Evolutionary conservation across 1,139 yeast species (phyloP), one percentile per base, ranked within the genome.

Genomic region (Candida anutae): DNA sequence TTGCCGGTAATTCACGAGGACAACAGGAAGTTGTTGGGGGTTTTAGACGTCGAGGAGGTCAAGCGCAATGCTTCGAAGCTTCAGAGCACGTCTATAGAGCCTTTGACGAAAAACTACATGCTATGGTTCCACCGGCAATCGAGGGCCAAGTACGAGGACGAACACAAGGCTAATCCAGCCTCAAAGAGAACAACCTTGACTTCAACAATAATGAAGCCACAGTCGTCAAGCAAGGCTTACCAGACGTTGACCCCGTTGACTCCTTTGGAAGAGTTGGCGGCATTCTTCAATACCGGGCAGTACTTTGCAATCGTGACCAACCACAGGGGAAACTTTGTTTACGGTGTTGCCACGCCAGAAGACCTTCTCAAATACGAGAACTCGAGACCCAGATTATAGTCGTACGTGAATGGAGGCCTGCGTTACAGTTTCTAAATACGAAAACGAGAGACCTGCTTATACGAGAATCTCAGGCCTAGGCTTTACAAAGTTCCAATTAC

Each of bases 301-400:
- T 72, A 64, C 40, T 74, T 74, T 47, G 80, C 81, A 4, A 73
- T 74, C 15, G 47, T 75, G 26, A 74, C 81, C 21, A 76, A 74
- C 37, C 67, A 54, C 17, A 62, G 62, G 26, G 70, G 76, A 6
- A 58, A 63, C 33, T 67, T 74, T 45, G 80, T 75, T 9, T 62
- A 74, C 34, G 82, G 80, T 4, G 81, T 75, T 5, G 79, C 76
- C 18, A 73, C 78, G 0, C 74, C 74, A n/a, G 77, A 73, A 33
- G 82, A 75, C 46, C 54, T 75, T 39, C 59, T 55, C 12, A 63
- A 61, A 42, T 75, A 63, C 42, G 74, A 69, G 36, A 60, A 67
- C 36, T 58, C 72, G 21, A 58, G 81, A 33, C 80, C 80, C 15
- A 57, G 54, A 31, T 48, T 66, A 30, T 62, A 46, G 13, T 9